Evolutionary conservation across 495 filamentous ascomycete genomes (phyloP).

Genomic region (Tuber indicum): DNA sequence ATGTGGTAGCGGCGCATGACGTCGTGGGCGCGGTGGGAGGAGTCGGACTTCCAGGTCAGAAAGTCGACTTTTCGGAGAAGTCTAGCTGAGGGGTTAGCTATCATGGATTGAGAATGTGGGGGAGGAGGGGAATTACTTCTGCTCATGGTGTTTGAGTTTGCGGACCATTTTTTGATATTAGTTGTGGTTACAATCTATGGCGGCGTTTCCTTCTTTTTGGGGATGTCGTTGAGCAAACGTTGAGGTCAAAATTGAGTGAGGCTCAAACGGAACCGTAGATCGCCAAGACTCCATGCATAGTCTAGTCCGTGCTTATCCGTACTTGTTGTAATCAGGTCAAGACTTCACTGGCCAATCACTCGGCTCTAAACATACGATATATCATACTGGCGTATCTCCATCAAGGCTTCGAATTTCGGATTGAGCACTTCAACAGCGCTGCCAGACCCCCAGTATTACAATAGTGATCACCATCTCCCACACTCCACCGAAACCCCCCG

Average conservation of each 20-base stretch:
- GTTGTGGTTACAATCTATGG: constrained; percentile 10
- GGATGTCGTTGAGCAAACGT: constrained; percentile 15
- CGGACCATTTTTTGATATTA: constrained; percentile 61
- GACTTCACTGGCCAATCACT: not conserved
- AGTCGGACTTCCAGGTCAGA: constrained; percentile 83
- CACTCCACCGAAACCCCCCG: too few species aligned
- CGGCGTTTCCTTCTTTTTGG: constrained; percentile 1
- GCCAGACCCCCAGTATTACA: too few species aligned
- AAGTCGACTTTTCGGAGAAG: constrained; percentile 92
- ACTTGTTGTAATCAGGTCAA: not conserved
- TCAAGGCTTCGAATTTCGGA: not conserved
- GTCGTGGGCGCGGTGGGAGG: constrained; percentile 70
- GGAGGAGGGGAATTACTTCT: constrained; percentile 49
- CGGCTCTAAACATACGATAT: not conserved
- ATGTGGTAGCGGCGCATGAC: constrained; percentile 82
- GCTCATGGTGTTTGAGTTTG: constrained; percentile 88
- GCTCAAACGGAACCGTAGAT: constrained; percentile 21
- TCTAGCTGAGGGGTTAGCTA: constrained; percentile 40
- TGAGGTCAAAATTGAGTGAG: constrained; percentile 32
- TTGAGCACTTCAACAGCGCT: too few species aligned
- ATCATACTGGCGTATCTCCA: not conserved
- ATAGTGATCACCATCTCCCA: too few species aligned
- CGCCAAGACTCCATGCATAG: not conserved
- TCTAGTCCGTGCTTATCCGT: not conserved
- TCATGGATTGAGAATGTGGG: constrained; percentile 11